These are phyloP conservation scores for Flueggea neowawraea DNA, from an alignment of 441 rosid species.

Conservation along the genomic window DNA sequence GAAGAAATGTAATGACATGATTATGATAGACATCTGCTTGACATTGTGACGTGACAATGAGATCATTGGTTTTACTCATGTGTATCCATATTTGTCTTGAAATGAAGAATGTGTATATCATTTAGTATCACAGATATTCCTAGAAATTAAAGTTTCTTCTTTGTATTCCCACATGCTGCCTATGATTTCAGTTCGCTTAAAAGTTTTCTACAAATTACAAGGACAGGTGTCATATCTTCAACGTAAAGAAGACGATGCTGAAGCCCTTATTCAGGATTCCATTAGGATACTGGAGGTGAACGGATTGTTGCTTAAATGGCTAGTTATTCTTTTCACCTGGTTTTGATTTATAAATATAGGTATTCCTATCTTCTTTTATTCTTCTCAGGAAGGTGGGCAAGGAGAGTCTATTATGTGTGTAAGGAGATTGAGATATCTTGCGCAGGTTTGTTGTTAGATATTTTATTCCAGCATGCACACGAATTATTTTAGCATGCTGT, in stretches of 20 bases:
- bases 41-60: too few relatives aligned
- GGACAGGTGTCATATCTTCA: slow-evolving; percentile 68
- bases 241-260: slow-evolving; percentile 79
- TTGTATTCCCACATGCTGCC: background rate
- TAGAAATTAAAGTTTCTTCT: too few relatives aligned
- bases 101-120: too few relatives aligned
- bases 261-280: slow-evolving; percentile 70
- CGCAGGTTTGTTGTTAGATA: slow-evolving; percentile 52
- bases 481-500: too few relatives aligned
- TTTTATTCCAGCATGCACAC: too few relatives aligned
- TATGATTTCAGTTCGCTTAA: slow-evolving; percentile 6
- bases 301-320: slow-evolving; percentile 12
- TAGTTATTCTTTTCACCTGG: slow-evolving; percentile 14
- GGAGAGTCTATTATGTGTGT: slow-evolving; percentile 72
- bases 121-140: too few relatives aligned
- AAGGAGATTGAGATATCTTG: slow-evolving; percentile 70
- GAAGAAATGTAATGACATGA: too few relatives aligned
- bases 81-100: too few relatives aligned
- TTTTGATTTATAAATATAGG: slow-evolving; percentile 4
- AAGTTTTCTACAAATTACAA: slow-evolving; percentile 8
- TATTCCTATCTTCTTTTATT: slow-evolving; percentile 9
- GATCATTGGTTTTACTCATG: too few relatives aligned
- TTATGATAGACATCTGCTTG: too few relatives aligned
- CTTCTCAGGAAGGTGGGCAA: slow-evolving; percentile 64
- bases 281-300: slow-evolving; percentile 77